Evolutionary conservation across 2,329 filamentous ascomycete genomes (phyloP), one percentile per base, ranked within the genome.

Genomic region (Whalleya microplaca): DNA sequence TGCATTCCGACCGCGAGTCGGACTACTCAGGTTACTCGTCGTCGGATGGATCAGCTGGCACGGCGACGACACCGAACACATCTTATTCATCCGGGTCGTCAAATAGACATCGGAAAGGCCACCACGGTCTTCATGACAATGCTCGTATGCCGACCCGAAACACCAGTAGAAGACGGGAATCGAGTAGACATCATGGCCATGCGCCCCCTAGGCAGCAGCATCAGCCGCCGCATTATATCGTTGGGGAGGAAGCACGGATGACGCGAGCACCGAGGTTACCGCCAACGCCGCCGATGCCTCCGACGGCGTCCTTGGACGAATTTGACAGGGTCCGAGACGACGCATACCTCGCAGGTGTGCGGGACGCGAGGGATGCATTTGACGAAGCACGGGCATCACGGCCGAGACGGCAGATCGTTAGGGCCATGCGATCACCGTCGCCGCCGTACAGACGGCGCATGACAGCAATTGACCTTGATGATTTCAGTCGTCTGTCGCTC

Each of bases 301-400:
- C 45, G 1, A 19, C 10, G 1, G 48, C 52, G n/a, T 32, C 57
- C 1, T 48, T 49, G 9, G 46, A 53, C 37, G 58, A 65, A 20
- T 57, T 66, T 6, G 60, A 66, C 21, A 61, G 48, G 6, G 37
- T 59, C 2, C 54, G 49, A 19, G 59, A 64, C 27, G 51, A 63
- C 12, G 67, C 64, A 19, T 68, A 62, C 53, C 46, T 55, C 14
- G 52, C 48, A 14, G 67, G 67, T 9, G 45, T 52, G 20, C 55
- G 47, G 10, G 48, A 53, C 21, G 63, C 44, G 44, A 55, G 48
- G 48, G 32, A 49, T 18, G 48, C 43, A 18, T n/a, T 48, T 9
- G 50, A 19, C 14, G 52, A 53, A 44, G 23, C 45, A n/a, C 42
- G 43, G 40, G 29, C 32, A 14, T 23, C 41, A 48, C 56, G 56